Percentiles rank a stretch among this genome's conserved stretches.
Conservation (phyloP, 495 filamentous ascomycete genomes). For the Trypethelium eluteriae region DNA sequence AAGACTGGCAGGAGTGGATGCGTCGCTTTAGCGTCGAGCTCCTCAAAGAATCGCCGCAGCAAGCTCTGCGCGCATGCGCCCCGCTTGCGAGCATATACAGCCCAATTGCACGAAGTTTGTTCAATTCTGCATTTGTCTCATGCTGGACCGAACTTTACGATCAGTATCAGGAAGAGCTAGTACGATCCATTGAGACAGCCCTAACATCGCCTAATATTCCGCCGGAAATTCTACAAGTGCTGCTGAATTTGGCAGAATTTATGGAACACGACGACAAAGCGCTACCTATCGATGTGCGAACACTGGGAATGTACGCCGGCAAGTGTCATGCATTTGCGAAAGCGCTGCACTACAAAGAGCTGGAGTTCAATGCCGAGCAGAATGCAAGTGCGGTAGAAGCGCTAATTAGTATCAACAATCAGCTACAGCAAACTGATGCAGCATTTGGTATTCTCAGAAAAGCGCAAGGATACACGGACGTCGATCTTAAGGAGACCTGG, state of each 20-base stretch:
- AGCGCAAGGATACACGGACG: conserved; percentile 88
- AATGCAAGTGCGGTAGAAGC: conserved; percentile 93
- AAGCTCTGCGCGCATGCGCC: conserved; percentile 86
- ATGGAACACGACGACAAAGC: conserved; percentile 99
- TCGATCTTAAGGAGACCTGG: conserved; percentile 94
- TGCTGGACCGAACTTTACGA: conserved; percentile 98
- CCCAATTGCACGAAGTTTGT: conserved; percentile 82
- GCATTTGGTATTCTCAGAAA: conserved; percentile 94
- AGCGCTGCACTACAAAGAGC: conserved; percentile 95
- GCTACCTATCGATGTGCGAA: conserved; percentile 90
- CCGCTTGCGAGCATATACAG: conserved; percentile 84
- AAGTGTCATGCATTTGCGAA: conserved; percentile 98
- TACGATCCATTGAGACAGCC: conserved; percentile 89
- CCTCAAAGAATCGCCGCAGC: conserved; percentile 90
- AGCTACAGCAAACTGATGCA: conserved; percentile 93
- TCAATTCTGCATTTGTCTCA: conserved; percentile 97
- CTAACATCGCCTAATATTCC: conserved; percentile 88
- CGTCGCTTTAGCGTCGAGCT: conserved; percentile 91
- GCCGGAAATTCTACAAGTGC: conserved; percentile 85
- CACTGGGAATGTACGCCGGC: conserved; percentile 82
- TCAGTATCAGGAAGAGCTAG: conserved; percentile 88
- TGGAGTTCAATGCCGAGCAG: conserved; percentile 96
- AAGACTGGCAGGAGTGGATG: conserved; percentile 99
- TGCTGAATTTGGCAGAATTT: conserved; percentile 95
- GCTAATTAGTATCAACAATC: conserved; percentile 96